Evolutionary conservation across 1,284 basidiomycete genomes (phyloP).

Genomic region (Schizophyllum amplum): DNA sequence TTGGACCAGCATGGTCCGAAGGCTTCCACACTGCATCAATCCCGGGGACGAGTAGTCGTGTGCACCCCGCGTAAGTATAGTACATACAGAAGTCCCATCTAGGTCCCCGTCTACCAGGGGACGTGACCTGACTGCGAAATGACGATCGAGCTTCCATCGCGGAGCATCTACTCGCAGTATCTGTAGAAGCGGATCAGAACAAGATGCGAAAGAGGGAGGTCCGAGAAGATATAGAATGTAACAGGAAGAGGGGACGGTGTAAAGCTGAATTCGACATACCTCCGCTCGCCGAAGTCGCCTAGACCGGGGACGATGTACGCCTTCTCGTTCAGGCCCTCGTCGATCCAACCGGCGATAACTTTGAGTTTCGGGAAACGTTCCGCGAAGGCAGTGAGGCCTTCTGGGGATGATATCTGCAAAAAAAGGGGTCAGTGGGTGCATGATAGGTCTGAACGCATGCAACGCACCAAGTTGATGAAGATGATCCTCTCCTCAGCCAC

Average conservation of each 20-base stretch:
- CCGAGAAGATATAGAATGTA: too few relatives aligned
- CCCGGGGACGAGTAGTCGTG: too few relatives aligned
- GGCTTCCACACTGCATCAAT: too few relatives aligned
- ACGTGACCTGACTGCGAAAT: too few relatives aligned
- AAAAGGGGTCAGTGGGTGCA: constrained; percentile 2
- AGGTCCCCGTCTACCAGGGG: too few relatives aligned
- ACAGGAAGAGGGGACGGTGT: neutral
- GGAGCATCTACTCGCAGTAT: too few relatives aligned
- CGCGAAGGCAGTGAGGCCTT: constrained; percentile 84
- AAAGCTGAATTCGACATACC: constrained; percentile 30
- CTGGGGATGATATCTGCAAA: constrained; percentile 81
- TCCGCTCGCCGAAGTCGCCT: constrained; percentile 88
- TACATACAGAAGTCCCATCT: too few relatives aligned
- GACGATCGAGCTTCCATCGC: too few relatives aligned
- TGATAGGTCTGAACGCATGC: neutral
- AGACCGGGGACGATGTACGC: constrained; percentile 86
- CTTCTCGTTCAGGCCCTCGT: constrained; percentile 87
- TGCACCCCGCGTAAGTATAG: too few relatives aligned
- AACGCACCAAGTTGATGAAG: constrained; percentile 86
- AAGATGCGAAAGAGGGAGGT: too few relatives aligned
- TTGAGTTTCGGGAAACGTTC: constrained; percentile 73
- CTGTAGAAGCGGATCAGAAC: too few relatives aligned
- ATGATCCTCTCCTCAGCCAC: constrained; percentile 89
- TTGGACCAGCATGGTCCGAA: too few relatives aligned
- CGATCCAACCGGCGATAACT: constrained; percentile 96